These are phyloP conservation scores for Saururus chinensis DNA, from an alignment of 164 flowering plant genomes.

Conservation along the genomic window DNA sequence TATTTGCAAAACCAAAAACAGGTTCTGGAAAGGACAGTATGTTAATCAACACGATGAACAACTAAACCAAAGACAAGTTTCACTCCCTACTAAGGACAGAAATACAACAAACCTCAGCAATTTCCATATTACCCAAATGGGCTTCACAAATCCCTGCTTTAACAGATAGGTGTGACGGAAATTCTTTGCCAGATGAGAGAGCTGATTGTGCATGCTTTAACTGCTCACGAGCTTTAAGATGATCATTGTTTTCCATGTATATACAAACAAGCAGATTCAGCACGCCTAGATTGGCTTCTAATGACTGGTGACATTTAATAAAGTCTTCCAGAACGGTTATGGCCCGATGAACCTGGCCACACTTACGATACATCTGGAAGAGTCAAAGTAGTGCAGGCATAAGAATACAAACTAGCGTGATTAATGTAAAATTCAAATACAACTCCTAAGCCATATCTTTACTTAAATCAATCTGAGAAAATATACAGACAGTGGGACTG, in stretches of 20 bases:
- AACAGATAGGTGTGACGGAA: constrained; percentile 35
- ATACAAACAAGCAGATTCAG: constrained; percentile 45
- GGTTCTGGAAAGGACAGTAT: constrained; percentile 30
- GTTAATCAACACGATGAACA: constrained; percentile 6
- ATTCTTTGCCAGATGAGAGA: constrained; percentile 28
- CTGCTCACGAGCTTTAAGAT: constrained; percentile 49
- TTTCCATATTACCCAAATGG: constrained; percentile 56
- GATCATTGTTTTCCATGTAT: constrained; percentile 35
- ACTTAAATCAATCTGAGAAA: too few relatives aligned
- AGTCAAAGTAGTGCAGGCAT: not conserved
- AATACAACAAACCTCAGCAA: constrained; percentile 52
- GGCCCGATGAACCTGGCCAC: constrained; percentile 50
- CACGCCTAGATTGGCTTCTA: constrained; percentile 36
- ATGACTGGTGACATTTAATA: constrained; percentile 26
- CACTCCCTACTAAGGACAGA: not conserved
- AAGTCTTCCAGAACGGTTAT: constrained; percentile 47
- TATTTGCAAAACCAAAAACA: constrained; percentile 28
- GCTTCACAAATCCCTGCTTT: constrained; percentile 73
- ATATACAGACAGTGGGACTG: too few relatives aligned
- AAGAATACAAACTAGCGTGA: too few relatives aligned
- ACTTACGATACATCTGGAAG: constrained; percentile 41
- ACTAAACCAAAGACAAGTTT: constrained; percentile 1
- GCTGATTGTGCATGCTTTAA: constrained; percentile 40
- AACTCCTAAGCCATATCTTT: too few relatives aligned
- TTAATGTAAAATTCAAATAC: too few relatives aligned